phyloP scores from a whole-genome alignment of 2,329 filamentous ascomycete genomes.

The Trichoderma atroviride region DNA sequence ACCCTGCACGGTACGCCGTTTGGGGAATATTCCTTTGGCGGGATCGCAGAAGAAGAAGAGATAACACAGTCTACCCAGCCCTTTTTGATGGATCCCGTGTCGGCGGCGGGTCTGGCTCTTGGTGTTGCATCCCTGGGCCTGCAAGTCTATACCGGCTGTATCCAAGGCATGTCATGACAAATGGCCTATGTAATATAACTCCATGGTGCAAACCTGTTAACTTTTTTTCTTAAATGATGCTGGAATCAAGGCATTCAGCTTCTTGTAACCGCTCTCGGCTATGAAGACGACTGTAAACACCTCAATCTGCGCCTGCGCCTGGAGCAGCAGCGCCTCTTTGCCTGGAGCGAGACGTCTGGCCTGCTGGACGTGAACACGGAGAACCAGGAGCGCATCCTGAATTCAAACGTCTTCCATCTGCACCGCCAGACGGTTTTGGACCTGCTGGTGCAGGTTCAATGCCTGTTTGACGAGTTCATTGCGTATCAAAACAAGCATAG shows the following conservation, averaged over 20 bases:
- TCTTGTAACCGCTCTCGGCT: slow-evolving; percentile 50
- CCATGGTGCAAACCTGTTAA: slow-evolving; percentile 6
- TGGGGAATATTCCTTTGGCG: background rate
- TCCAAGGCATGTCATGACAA: slow-evolving; percentile 41
- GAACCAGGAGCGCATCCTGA: slow-evolving; percentile 45
- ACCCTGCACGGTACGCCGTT: background rate
- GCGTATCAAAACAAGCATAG: slow-evolving; percentile 46
- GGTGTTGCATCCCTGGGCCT: slow-evolving; percentile 50
- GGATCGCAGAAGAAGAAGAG: background rate
- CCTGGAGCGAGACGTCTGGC: slow-evolving; percentile 54
- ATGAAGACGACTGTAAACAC: slow-evolving; percentile 52
- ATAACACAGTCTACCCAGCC: background rate
- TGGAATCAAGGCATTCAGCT: slow-evolving; percentile 48
- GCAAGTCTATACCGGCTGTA: slow-evolving; percentile 51
- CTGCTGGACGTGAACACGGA: slow-evolving; percentile 49
- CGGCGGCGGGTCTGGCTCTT: slow-evolving; percentile 46
- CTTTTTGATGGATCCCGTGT: slow-evolving; percentile 45
- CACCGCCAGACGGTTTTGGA: slow-evolving; percentile 54
- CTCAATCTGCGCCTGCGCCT: slow-evolving; percentile 52
- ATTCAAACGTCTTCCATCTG: slow-evolving; percentile 52
- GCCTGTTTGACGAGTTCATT: slow-evolving; percentile 51
- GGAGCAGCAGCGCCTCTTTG: slow-evolving; percentile 54
- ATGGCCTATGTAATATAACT: background rate
- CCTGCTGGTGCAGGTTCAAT: slow-evolving; percentile 50
- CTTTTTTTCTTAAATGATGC: background rate